Base-by-base conservation (phyloP, 83 land plant species). In the Picea abies region DNA sequence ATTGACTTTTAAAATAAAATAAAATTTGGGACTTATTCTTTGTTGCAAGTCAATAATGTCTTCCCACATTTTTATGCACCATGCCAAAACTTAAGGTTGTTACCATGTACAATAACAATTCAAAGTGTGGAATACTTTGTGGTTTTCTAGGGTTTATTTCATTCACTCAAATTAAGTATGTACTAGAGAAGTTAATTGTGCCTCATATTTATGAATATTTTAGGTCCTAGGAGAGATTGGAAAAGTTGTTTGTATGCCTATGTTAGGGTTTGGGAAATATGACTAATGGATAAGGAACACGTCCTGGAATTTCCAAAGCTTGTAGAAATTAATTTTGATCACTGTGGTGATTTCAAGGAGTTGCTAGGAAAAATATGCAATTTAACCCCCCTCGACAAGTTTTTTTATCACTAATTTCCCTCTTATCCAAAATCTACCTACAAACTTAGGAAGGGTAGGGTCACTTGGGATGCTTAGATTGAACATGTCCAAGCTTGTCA, bases 71-170 rank as follows among this genome's bases (percentile, higher is more conserved):
- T 84, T 68, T 92, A 7, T 47, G 23, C 7, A 78, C 73, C 22
- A 90, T 92, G 94, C 86, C 88, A 9, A 88, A 86, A 58, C 89
- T 92, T 10, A 88, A 91, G 63, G 87, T 87, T 60, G 78, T 92
- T 10, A 67, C 89, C 3, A 1, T 92, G 14, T 75, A 83, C 44
- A 92, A 92, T 71, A 67, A 88, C 66, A 78, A 79, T 22, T 72
- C 80, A 15, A 77, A 86, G 2, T 44, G 66, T 60, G 85, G 92
- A 6, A 32, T 16, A 1, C 92, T 90, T 23, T 32, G 73, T 56
- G 89, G 87, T 65, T 87, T 20, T 87, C 82, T 1, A 85, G 85
- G 35, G 5, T 84, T 78, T 78, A 2, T 25, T 14, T 79, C 80
- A 10, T 52, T 90, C 52, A 23, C 83, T 16, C 86, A 81, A 47